Evolutionary conservation across 2,329 filamentous ascomycete species (phyloP), one percentile per base, ranked within the genome.

Genomic region (Aspergillus sp.): DNA sequence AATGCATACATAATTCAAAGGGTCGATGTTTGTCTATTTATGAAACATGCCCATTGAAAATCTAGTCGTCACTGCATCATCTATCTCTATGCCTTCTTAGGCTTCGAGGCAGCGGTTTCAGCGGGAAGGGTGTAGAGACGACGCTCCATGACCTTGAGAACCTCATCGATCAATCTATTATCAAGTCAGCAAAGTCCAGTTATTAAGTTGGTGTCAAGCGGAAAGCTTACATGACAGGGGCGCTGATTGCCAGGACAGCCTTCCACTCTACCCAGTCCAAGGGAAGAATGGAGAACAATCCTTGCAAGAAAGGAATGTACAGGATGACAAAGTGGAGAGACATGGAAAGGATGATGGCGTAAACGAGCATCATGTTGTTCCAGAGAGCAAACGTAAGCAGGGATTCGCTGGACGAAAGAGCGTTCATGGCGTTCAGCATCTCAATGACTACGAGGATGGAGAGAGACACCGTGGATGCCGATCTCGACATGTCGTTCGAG

Each of bases 341-440:
- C 93, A 98, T 98, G 33, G 88, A 95, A 50, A 98, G 74, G 8
- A 79, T 76, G 62, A 98, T 95, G 50, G 93, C 94, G 59, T 95
- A 95, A 43, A 98, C 88, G 12, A 98, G 83, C 78, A 95, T 93
- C 85, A 95, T 93, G 73, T 98, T 98, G 64, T 91, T 82, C 91
- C 91, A 96, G n/a, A 98, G 75, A 7, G 90, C 91, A 50, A 98
- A 80, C 2, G 90, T 96, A 44, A 98, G 71, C 9, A 98, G 82
- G 11, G 88, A 95, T 70, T 98, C 93, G 67, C 88, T 95, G 1
- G 90, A 95, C 2, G 90, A 96, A 29, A 98, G 79, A 0, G 91
- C 93, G 64, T 98, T 98, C 86, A 97, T 91, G 57, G 93, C 93
- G 71, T 98, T 98, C 65, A 98, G 81, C 93, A 98, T 98, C 73